Evolutionary conservation across 2,329 filamentous ascomycete genomes (phyloP).

Genomic region (Fusarium sarcochroum): DNA sequence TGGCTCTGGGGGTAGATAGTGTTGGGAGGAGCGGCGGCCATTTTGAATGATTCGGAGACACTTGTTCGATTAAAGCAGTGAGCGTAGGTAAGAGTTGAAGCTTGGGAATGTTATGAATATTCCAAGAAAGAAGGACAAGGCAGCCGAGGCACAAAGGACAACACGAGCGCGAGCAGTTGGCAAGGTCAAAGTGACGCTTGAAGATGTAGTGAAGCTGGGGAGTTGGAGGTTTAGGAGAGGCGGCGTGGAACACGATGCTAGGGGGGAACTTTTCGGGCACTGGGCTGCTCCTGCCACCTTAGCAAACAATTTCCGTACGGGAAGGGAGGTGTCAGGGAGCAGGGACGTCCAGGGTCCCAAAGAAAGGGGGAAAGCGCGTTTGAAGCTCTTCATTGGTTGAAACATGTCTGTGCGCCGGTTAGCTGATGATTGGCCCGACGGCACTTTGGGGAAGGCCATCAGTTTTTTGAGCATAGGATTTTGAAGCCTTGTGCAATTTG

Average conservation of each 20-base stretch:
- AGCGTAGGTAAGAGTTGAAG: conserved; percentile 49
- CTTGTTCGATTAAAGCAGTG: conserved; percentile 51
- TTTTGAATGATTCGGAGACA: conserved; percentile 55
- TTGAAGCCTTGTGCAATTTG: conserved; percentile 44
- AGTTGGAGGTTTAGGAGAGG: conserved; percentile 50
- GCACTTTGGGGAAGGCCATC: conserved; percentile 48
- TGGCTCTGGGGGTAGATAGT: conserved; percentile 93
- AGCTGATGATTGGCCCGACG: conserved; percentile 52
- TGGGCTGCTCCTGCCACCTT: conserved; percentile 57
- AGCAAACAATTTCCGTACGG: conserved; percentile 64
- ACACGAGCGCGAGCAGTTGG: conserved; percentile 42
- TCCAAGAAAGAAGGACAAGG: conserved; percentile 49
- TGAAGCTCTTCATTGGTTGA: conserved; percentile 51
- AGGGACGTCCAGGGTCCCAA: conserved; percentile 54
- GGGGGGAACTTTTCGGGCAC: conserved; percentile 59
- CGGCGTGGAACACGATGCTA: conserved; percentile 49
- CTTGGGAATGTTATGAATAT: conserved; percentile 45
- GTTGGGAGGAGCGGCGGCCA: conserved; percentile 75
- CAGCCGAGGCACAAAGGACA: conserved; percentile 33
- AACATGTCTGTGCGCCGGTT: conserved; percentile 47
- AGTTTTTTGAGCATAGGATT: conserved; percentile 51
- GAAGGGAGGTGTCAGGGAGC: conserved; percentile 52
- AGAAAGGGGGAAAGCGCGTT: conserved; percentile 60
- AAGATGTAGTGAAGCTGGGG: conserved; percentile 46
- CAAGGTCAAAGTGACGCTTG: conserved; percentile 46